Evolutionary conservation across 2,329 filamentous ascomycete genomes (phyloP).

Genomic region (Alternaria arbusti): DNA sequence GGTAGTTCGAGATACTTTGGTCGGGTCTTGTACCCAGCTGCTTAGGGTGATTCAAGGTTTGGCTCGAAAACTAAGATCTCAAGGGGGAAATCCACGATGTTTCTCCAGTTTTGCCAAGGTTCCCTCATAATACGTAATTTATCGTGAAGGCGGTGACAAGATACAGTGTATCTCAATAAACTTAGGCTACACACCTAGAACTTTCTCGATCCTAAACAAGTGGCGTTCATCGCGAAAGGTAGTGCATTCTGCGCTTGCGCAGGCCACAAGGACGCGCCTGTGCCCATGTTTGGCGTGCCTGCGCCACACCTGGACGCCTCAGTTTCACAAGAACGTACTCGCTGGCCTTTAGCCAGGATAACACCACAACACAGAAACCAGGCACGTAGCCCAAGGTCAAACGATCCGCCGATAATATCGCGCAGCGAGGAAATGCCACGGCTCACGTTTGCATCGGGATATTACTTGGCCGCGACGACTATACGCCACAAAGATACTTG

Average conservation of each 20-base stretch:
- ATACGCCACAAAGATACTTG: not conserved
- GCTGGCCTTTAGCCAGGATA: not conserved
- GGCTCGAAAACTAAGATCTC: not conserved
- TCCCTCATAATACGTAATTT: not conserved
- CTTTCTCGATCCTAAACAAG: not conserved
- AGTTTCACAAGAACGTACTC: not conserved
- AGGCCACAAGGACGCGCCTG: not conserved
- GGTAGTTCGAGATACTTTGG: not conserved
- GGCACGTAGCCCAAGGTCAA: not conserved
- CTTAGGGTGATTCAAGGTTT: not conserved
- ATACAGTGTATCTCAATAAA: not conserved
- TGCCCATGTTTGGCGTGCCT: conserved; percentile 1
- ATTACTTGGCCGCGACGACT: not conserved
- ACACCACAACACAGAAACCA: not conserved
- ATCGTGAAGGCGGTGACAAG: not conserved
- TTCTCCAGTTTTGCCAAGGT: not conserved
- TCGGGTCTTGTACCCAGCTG: not conserved
- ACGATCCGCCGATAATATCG: not conserved
- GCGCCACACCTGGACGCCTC: conserved; percentile 9
- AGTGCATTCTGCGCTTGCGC: not conserved
- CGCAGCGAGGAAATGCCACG: not conserved
- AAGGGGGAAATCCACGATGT: not conserved
- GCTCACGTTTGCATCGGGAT: not conserved
- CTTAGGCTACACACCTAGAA: not conserved
- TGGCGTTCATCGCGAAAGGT: not conserved